Evolutionary conservation across 2,329 filamentous ascomycete genomes (phyloP), one percentile per base, ranked within the genome.

Genomic region (Ophiostoma sp.): DNA sequence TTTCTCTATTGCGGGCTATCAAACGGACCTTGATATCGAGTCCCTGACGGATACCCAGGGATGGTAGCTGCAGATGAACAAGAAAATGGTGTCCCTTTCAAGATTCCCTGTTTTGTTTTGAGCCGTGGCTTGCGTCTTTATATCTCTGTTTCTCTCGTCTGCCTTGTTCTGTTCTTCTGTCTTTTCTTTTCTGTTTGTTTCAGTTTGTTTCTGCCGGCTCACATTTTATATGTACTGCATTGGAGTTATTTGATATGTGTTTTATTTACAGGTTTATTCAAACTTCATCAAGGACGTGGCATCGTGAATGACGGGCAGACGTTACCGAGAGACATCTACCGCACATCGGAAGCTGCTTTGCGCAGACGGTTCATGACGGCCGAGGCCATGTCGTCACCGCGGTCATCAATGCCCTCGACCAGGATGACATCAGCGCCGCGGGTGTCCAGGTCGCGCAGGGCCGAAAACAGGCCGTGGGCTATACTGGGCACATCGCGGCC

Each of bases 401-500:
- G 87, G 72, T 91, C 90, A 72, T 87, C 83, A 71, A 97, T 91
- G 2, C 94, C 94, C 78, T 99, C 95, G 13, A 98, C 92, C 75
- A 94, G 91, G 68, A 99, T 97, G 27, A 90, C 84, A 77, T 95
- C 89, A 4, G 93, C 93, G 39, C 88, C 86, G 73, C 88, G 84
- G 75, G 89, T 87, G 78, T 99, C 95, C 73, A 99, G 85, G 74
- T 94, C 91, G 69, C 95, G 85, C 69, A 99, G 82, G 1, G 93
- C 92, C 15, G 92, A 92, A 78, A 99, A 99, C 17, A 99, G 82
- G 0, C 92, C 91, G 75, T 94, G 88, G 1, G 95, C 94, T 75
- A 99, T 93, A 41, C 86, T 86, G 74, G 87, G 86, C 0, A 88
- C 89, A 64, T 90, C 86, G 20, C 80, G 80, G 0, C 94, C 94